Conservation (phyloP, 495 filamentous ascomycete species). For the Penicillium cosmopolitanum region DNA sequence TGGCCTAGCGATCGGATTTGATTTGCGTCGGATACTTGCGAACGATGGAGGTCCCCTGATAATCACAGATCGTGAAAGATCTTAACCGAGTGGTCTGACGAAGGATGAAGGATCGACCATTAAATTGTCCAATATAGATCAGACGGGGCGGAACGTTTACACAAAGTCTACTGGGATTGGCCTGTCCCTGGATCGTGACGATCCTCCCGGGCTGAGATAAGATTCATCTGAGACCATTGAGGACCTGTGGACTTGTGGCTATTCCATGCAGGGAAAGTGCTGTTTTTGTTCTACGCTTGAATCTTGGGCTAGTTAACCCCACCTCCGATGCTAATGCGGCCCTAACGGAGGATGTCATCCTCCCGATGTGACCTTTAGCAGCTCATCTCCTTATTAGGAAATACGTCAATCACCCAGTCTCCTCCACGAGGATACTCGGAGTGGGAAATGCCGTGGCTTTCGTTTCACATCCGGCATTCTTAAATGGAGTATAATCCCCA, state of each 20-base stretch:
- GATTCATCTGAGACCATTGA: not conserved
- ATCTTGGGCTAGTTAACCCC: not conserved
- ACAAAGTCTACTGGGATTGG: not conserved
- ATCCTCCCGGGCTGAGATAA: not conserved
- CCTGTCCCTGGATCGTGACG: not conserved
- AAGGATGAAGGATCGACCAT: not conserved
- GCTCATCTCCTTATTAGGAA: constrained; percentile 15
- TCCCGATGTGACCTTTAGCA: constrained; percentile 19
- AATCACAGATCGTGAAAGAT: no score
- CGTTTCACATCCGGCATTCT: no score
- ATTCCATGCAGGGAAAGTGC: no score
- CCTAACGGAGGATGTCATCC: not conserved
- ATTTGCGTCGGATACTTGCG: no score
- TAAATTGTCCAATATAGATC: not conserved
- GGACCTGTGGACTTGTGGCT: no score
- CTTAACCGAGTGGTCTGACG: no score
- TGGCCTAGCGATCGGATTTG: no score
- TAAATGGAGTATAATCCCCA: no score
- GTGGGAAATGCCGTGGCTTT: no score
- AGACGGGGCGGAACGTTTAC: not conserved
- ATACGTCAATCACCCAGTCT: constrained; percentile 6
- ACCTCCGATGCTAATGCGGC: constrained; percentile 11
- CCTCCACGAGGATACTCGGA: not conserved
- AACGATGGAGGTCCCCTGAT: no score
- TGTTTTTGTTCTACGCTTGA: no score